phyloP scores from a whole-genome alignment of 495 filamentous ascomycete genomes.

The Schizothecium vesticola region DNA sequence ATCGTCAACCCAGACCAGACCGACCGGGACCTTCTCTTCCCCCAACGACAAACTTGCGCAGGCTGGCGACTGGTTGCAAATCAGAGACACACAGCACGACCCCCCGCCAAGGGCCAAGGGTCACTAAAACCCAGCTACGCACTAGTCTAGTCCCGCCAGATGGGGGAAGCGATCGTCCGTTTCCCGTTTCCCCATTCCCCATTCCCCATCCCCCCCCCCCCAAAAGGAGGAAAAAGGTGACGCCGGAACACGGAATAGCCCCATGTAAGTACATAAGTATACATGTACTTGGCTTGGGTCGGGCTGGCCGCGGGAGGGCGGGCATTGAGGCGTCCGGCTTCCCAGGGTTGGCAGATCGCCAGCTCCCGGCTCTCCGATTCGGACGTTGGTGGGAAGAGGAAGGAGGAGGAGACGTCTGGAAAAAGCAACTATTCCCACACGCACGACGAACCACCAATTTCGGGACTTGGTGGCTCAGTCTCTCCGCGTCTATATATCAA shows the following conservation, averaged over 20 bases:
- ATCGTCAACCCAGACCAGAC: too few relatives aligned
- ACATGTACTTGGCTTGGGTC: neutral
- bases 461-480: neutral
- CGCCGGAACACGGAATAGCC: neutral
- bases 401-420: neutral
- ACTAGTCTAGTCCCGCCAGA: neutral
- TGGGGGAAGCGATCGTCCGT: neutral
- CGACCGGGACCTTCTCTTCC: too few relatives aligned
- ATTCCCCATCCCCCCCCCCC: too few relatives aligned
- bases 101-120: neutral
- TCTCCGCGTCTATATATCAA: neutral
- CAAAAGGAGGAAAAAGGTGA: neutral
- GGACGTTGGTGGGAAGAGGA: neutral
- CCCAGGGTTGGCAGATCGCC: neutral
- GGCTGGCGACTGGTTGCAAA: neutral
- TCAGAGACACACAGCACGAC: neutral
- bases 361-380: neutral
- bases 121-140: neutral
- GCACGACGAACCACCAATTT: neutral
- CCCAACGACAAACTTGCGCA: neutral
- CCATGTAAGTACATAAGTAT: neutral
- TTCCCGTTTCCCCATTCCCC: too few relatives aligned
- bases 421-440: constrained; percentile 12
- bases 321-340: too few relatives aligned
- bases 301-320: too few relatives aligned